Conservation (phyloP, 805 yeast species). For the Vanderwaltozyma polyspora region DNA sequence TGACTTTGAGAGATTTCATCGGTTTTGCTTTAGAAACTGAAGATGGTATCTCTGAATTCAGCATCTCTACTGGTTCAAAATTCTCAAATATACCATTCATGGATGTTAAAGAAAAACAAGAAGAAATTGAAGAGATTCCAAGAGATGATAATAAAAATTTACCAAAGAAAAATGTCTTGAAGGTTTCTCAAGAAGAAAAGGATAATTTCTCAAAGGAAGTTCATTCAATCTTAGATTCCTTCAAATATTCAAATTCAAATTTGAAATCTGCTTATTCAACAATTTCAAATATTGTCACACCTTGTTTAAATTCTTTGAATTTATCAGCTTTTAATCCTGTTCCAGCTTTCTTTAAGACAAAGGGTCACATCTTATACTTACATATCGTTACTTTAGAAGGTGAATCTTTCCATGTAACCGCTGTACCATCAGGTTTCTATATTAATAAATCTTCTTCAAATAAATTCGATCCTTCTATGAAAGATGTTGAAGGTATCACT, state of each 20-base stretch:
- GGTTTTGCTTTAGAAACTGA: constrained; percentile 25
- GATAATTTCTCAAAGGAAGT: constrained; percentile 13
- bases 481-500: constrained; percentile 16
- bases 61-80: constrained; percentile 24
- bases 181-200: constrained; percentile 24
- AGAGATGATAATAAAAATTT: constrained; percentile 8
- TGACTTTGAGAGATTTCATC: constrained; percentile 23
- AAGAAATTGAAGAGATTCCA: constrained; percentile 5
- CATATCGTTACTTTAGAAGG: constrained; percentile 69
- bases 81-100: constrained; percentile 19
- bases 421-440: constrained; percentile 68
- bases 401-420: constrained; percentile 67
- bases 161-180: constrained; percentile 15
- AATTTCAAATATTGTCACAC: constrained; percentile 19
- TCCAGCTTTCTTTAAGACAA: constrained; percentile 44
- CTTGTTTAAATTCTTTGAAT: constrained; percentile 46
- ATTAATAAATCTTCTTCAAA: constrained; percentile 58
- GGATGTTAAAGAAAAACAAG: constrained; percentile 10
- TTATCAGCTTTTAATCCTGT: constrained; percentile 85
- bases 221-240: constrained; percentile 15
- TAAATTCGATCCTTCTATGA: constrained; percentile 57
- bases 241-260: constrained; percentile 8
- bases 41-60: constrained; percentile 25
- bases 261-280: constrained; percentile 11
- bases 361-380: constrained; percentile 76